Base-by-base conservation (phyloP, 2,329 filamentous ascomycete species). In the Fusarium euwallaceae region DNA sequence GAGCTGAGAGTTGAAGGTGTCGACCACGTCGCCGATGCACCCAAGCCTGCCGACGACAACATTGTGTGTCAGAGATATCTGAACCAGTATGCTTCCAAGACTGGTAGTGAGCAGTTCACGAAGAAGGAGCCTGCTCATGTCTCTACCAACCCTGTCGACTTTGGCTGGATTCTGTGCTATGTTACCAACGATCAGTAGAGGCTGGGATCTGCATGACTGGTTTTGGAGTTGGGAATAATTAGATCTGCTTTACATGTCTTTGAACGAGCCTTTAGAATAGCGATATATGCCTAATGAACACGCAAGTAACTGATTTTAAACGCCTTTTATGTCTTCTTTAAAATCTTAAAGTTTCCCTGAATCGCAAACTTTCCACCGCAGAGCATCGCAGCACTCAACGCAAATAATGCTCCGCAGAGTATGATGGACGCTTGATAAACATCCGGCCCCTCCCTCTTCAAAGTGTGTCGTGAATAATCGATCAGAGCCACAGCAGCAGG, bases 111-210 rank as follows among this genome's bases (percentile, higher is more conserved):
- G 27, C 7, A 6, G 6, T 62, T 62, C 22, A 27, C 60, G 1
- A 20, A 14, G 1, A 16, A 27, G 29, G 20, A 37, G 3, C 10
- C 22, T 24, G 43, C 43, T 8, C 20, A 27, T 11, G 22, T 62
- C 43, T 12, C 29, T 16, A 62, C 60, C 17, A 53, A 37, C 22
- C 14, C 41, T 6, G 43, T 62, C 5, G 22, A 32, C 17, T 32
- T 62, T 20, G 60, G 60, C 10, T 62, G 60, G 60, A 22, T 62
- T 3, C 32, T 62, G n/a, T 62, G 60, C 43, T 62, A 62, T 17
- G 32, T 62, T 36, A 64, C 56, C 51, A 55, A 55, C 7, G 27
- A 55, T 0, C 51, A 55, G 51, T 20, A 20, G 11, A 17, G 4
- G 4, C 22, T 4, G 2, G 27, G 4, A 1, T 34, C 16, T 53